These are phyloP conservation scores for Maudiozyma serrabonitensis DNA, from an alignment of 805 yeast genomes.

Conservation along the genomic window DNA sequence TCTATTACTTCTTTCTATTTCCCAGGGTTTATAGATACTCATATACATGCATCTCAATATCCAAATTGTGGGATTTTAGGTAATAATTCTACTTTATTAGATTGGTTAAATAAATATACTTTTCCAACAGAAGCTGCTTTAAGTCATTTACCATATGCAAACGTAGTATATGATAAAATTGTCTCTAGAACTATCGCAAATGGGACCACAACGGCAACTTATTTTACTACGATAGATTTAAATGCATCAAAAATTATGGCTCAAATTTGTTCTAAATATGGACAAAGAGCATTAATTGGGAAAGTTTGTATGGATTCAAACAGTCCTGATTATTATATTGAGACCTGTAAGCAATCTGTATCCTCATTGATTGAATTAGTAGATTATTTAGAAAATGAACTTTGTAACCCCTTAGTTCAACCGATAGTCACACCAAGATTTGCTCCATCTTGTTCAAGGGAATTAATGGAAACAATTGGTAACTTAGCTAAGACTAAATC, in stretches of 20 bases:
- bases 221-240: conserved; percentile 81
- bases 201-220: conserved; percentile 91
- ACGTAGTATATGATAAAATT: conserved; percentile 52
- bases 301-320: conserved; percentile 89
- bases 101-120: conserved; percentile 83
- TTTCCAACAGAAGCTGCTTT: conserved; percentile 79
- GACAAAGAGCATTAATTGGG: conserved; percentile 87
- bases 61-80: conserved; percentile 82
- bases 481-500: conserved; percentile 35
- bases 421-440: conserved; percentile 90
- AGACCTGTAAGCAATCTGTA: conserved; percentile 46
- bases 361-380: conserved; percentile 47
- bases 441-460: conserved; percentile 76
- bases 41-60: conserved; percentile 77
- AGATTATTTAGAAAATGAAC: conserved; percentile 46
- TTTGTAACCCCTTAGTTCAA: conserved; percentile 40
- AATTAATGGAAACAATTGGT: conserved; percentile 56
- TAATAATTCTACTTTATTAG: conserved; percentile 60
- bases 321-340: conserved; percentile 63
- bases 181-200: conserved; percentile 57
- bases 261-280: conserved; percentile 49
- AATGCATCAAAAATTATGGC: conserved; percentile 71
- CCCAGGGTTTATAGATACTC: conserved; percentile 79
- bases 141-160: conserved; percentile 43
- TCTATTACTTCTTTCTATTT: conserved; percentile 34